These are phyloP conservation scores for Leucosporidium scottii DNA, from an alignment of 768 basidiomycete genomes.

Conservation along the genomic window DNA sequence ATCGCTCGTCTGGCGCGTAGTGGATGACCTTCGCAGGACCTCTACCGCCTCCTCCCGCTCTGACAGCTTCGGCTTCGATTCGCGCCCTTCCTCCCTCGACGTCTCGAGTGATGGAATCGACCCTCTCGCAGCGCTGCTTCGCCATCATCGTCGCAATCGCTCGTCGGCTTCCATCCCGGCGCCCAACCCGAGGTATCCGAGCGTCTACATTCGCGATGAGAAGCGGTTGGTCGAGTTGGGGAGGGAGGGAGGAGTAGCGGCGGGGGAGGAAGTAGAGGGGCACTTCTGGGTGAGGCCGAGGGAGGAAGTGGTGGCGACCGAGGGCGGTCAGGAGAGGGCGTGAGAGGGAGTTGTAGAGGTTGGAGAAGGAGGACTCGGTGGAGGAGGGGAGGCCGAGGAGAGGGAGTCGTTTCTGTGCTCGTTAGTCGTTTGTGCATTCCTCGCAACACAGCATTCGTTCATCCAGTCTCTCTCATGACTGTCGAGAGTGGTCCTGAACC, in stretches of 20 bases:
- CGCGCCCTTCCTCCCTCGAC: conserved; percentile 17
- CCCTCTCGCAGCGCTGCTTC: neutral
- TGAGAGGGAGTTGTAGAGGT: no score
- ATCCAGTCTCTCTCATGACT: no score
- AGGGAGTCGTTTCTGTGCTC: neutral
- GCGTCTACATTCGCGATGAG: conserved; percentile 26
- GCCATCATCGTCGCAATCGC: conserved; percentile 17
- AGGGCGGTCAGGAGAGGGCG: no score
- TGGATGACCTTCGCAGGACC: conserved; percentile 19
- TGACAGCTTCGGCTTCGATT: conserved; percentile 20
- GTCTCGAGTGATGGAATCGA: neutral
- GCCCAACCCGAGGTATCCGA: conserved; percentile 12
- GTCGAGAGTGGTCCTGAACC: no score
- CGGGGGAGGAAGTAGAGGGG: conserved; percentile 1
- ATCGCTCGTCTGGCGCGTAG: conserved; percentile 22
- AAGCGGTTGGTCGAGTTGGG: conserved; percentile 15
- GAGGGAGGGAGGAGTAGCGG: conserved; percentile 19
- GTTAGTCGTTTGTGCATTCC: conserved; percentile 5
- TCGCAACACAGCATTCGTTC: no score
- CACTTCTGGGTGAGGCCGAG: no score
- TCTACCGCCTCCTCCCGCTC: conserved; percentile 10
- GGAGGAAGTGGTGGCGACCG: no score
- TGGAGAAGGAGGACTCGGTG: neutral
- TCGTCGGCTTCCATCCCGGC: conserved; percentile 7
- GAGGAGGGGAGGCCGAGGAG: neutral